Base-by-base conservation (phyloP, 805 yeast species). In the Yarrowia divulgata region DNA sequence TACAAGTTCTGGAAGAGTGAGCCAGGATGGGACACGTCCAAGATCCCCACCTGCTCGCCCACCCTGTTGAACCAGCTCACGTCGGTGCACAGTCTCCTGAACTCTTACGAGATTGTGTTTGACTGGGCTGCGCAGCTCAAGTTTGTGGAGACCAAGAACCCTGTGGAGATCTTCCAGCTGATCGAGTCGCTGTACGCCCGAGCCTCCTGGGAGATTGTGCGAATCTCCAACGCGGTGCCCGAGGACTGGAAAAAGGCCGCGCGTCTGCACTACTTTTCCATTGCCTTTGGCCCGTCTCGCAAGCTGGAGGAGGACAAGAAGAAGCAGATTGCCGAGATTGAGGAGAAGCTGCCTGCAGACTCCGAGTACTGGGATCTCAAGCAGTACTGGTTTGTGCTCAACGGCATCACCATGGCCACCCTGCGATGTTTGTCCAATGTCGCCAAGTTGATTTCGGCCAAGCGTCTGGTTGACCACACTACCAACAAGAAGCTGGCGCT, bases 191-290 rank as follows among this genome's bases (percentile, higher is more conserved):
- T 63, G 35, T 49, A 63, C 29, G 23, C 68, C 3, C 57, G 68
- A 3, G 55, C 57, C 14, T 63, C 68, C 14, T 66, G 69, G 69
- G 69, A 66, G 50, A 66, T 50, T 50, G 69, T 66, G 50, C 49
- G 52, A n/a, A 40, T 66, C n/a, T 50, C 62, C 50, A 66, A 66
- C 45, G 29, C 69, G 8, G 62, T 66, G 9, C 69, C 69, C 10
- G 62, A 66, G 43, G 52, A 66, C 62, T 66, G 69, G 69, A 54
- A 66, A 34, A 50, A 43, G 42, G 69, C 69, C 32, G 62, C 69
- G 2, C 50, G 62, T 19, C 49, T 54, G 40, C 60, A 54, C 34
- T 50, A 40, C 52, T 54, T 42, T 34, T 32, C 63, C 60, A 40
- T 54, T 23, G 50, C 52, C 8, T 66, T 66, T 54, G 62, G 69